Evolutionary conservation across 2,329 filamentous ascomycete genomes (phyloP).

Genomic region (Pestalotiopsis sp.): DNA sequence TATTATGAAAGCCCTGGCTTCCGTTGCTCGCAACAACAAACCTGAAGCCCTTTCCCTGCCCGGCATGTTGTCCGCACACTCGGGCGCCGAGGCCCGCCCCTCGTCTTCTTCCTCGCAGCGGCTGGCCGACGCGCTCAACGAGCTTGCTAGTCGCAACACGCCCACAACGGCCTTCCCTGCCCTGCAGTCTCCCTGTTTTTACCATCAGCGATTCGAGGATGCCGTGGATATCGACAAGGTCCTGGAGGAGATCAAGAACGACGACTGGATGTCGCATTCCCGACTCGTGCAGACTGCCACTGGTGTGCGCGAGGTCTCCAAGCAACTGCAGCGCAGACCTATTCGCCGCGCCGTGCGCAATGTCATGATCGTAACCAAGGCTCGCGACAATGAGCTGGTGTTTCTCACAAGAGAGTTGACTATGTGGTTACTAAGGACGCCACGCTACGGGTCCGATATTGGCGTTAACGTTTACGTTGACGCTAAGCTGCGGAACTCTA

Average conservation of each 20-base stretch:
- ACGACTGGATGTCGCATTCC: conserved; percentile 91
- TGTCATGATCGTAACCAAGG: conserved; percentile 98
- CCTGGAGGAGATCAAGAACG: conserved; percentile 87
- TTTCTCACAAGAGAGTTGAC: conserved; percentile 85
- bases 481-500: conserved; percentile 84
- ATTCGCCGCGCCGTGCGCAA: conserved; percentile 90
- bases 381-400: conserved; percentile 91
- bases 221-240: conserved; percentile 94
- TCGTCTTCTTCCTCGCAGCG: conserved; percentile 57
- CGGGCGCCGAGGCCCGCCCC: conserved; percentile 34
- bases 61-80: conserved; percentile 56
- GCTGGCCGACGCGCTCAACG: conserved; percentile 63
- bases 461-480: conserved; percentile 99
- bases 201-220: conserved; percentile 95
- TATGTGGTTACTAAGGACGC: conserved; percentile 84
- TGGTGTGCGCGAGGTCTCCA: conserved; percentile 91
- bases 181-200: conserved; percentile 93
- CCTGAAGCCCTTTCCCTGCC: conserved; percentile 65
- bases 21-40: conserved; percentile 61
- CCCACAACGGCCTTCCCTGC: conserved; percentile 60
- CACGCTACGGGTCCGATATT: conserved; percentile 85
- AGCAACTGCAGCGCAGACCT: conserved; percentile 88
- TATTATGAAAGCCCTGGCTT: conserved; percentile 79
- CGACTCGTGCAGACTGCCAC: conserved; percentile 93
- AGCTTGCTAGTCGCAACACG: conserved; percentile 48